Percentiles rank a stretch among this genome's conserved stretches.
These are phyloP conservation scores for Aspergillus tubingensis DNA, from an alignment of 2,329 filamentous ascomycete species.

Conservation along the genomic window DNA sequence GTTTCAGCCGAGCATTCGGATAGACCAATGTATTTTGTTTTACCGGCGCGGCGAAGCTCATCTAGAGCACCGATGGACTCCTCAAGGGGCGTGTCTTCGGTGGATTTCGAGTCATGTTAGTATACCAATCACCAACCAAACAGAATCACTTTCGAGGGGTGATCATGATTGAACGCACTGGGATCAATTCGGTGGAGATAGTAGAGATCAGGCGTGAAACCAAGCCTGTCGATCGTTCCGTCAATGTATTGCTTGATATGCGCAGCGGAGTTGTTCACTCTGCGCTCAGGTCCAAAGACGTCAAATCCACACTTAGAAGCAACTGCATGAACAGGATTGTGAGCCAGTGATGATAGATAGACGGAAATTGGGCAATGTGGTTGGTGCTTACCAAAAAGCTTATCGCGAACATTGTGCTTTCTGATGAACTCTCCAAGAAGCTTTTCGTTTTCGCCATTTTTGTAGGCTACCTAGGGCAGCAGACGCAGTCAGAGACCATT, in stretches of 20 bases:
- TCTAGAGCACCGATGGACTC: constrained; percentile 52
- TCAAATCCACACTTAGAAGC: constrained; percentile 53
- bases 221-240: constrained; percentile 52
- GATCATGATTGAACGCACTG: constrained; percentile 30
- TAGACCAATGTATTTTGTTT: constrained; percentile 53
- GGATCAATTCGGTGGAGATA: constrained; percentile 51
- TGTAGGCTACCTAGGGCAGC: constrained; percentile 46
- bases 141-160: too few species aligned
- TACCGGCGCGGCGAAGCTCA: constrained; percentile 48
- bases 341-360: background rate
- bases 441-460: constrained; percentile 23
- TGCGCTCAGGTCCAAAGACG: constrained; percentile 35
- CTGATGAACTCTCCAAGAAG: background rate
- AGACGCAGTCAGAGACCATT: background rate
- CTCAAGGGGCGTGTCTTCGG: constrained; percentile 46
- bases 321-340: constrained; percentile 32
- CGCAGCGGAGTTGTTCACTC: constrained; percentile 47
- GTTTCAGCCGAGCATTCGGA: constrained; percentile 52
- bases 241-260: constrained; percentile 54
- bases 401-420: background rate
- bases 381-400: background rate
- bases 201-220: constrained; percentile 51
- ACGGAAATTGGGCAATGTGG: background rate
- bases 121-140: too few species aligned
- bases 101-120: background rate